phyloP scores from a whole-genome alignment of 164 flowering plant species.

The Annona cherimola region DNA sequence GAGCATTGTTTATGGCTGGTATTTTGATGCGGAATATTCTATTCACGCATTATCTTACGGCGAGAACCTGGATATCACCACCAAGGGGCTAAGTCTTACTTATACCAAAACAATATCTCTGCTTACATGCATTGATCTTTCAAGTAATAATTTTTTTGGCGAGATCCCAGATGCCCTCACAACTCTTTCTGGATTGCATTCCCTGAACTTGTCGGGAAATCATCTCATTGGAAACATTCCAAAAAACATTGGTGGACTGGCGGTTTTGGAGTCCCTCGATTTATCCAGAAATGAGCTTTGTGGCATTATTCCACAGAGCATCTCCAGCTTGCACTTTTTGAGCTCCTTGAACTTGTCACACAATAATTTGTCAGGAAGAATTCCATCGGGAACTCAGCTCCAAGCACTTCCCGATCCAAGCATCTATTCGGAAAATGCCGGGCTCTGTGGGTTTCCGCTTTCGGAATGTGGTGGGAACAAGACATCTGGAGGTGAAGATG shows the following conservation, averaged over 20 bases:
- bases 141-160: slow-evolving; percentile 2
- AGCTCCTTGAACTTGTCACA: slow-evolving; percentile 2
- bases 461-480: too few relatives aligned
- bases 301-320: background rate
- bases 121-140: slow-evolving; percentile 1
- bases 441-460: slow-evolving; percentile 1
- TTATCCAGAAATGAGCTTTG: background rate
- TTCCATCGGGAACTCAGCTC: background rate
- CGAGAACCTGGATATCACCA: background rate
- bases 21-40: too few relatives aligned
- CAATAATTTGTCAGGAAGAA: slow-evolving; percentile 3
- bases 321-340: background rate
- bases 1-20: too few relatives aligned
- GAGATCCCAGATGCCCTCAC: slow-evolving; percentile 2
- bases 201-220: slow-evolving; percentile 2
- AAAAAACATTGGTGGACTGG: background rate
- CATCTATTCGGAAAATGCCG: background rate
- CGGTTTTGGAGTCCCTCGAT: background rate
- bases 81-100: background rate
- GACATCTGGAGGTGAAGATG: too few relatives aligned
- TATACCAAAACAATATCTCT: background rate
- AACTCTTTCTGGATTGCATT: background rate
- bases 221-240: background rate
- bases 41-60: too few relatives aligned
- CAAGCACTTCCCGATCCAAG: background rate